phyloP scores from a whole-genome alignment of 345 rosid species.

The Rhodamnia rubescens region DNA sequence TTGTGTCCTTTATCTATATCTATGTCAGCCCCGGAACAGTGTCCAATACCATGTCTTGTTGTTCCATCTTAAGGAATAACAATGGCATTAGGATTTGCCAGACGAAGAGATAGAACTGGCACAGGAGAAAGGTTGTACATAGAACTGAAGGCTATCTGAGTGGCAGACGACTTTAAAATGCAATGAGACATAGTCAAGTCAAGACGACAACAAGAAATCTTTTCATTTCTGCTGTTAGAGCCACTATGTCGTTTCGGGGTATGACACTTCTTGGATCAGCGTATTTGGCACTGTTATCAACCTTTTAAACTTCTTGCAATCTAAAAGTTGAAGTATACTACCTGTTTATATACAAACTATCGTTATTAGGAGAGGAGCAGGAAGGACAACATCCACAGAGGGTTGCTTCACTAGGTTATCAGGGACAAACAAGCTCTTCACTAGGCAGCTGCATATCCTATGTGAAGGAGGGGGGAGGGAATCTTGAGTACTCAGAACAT shows the following conservation, averaged over 20 bases:
- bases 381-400: background rate
- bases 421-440: background rate
- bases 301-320: background rate
- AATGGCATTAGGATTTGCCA: background rate
- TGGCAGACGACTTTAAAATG: background rate
- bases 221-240: background rate
- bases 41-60: background rate
- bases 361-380: background rate
- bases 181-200: background rate
- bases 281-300: background rate
- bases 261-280: background rate
- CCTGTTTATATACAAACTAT: background rate
- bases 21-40: background rate
- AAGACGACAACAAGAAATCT: background rate
- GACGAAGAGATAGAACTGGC: background rate
- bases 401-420: background rate
- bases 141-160: background rate
- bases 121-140: background rate
- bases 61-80: background rate
- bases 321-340: background rate
- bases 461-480: background rate
- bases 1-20: background rate
- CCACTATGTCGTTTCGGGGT: background rate
- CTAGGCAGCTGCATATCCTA: background rate
- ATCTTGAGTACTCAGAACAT: background rate